A percentile compares a stretch with the other conserved stretches of the same genome.
Conservation (phyloP, 2,329 filamentous ascomycete species). For the Aureobasidium sp. region DNA sequence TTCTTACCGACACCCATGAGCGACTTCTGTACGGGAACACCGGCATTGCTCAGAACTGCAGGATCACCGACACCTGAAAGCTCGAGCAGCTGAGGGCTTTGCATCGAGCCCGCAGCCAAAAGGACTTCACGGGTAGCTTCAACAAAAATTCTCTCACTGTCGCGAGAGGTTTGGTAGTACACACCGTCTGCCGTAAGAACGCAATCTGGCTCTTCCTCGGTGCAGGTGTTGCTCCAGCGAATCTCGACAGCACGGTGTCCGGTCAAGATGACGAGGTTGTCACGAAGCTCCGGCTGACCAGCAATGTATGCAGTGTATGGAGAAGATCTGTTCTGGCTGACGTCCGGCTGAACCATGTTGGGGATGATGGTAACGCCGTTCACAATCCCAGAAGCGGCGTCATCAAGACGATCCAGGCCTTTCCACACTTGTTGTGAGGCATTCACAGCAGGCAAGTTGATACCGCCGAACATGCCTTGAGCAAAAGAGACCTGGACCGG, state of each 20-base stretch:
- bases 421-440: constrained; percentile 22
- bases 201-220: not conserved
- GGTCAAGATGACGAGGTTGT: constrained; percentile 24
- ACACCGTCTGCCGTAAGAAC: constrained; percentile 20
- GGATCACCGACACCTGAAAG: constrained; percentile 51
- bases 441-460: constrained; percentile 22
- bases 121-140: constrained; percentile 45
- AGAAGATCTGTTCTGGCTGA: constrained; percentile 24
- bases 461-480: constrained; percentile 23
- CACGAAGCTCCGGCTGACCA: constrained; percentile 21
- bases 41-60: constrained; percentile 30
- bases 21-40: constrained; percentile 17
- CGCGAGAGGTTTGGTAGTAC: constrained; percentile 20
- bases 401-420: constrained; percentile 18
- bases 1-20: constrained; percentile 30
- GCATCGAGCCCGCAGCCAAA: constrained; percentile 48
- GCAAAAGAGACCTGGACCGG: constrained; percentile 24
- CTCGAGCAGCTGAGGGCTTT: constrained; percentile 51
- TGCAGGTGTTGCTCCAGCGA: constrained; percentile 18
- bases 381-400: constrained; percentile 22
- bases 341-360: constrained; percentile 23
- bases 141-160: constrained; percentile 18
- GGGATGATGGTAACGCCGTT: constrained; percentile 24
- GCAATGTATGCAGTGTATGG: constrained; percentile 24
- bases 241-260: constrained; percentile 25